Base-by-base conservation (phyloP, 2,329 filamentous ascomycete species). In the Fusarium pininemorale region DNA sequence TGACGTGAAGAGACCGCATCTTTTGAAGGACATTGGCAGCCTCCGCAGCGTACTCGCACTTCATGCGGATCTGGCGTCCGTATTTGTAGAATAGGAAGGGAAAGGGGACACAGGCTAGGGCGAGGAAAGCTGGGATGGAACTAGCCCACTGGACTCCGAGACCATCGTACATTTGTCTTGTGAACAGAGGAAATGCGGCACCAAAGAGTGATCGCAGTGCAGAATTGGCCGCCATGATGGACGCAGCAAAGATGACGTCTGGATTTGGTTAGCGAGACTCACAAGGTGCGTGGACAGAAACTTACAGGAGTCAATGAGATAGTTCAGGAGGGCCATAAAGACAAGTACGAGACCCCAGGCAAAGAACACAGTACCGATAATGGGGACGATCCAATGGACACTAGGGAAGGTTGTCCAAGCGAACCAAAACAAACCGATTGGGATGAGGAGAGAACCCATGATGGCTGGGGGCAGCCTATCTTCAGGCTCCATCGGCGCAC, bases 21-120 rank as follows among this genome's bases (percentile, higher is more conserved):
- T 80, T 80, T 72, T 82, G 80, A 81, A 92, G 85, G 68, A 92
- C 88, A 16, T 85, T 85, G 38, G 91, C 90, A 13, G 92, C 89
- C 81, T 94, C 88, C 14, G 89, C 87, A 11, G 92, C 90, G 78
- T 88, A 95, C 83, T 92, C 91, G 86, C 92, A 94, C 78, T 86
- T 89, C 80, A 87, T 84, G 26, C 93, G 87, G 75, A 95, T 92
- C 72, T 35, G 32, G 14, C 32, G 32, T 35, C 93, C 93, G 80
- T 94, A 94, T 76, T 88, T 90, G 84, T 93, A 93, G 82, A 96
- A 94, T 20, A 96, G 80, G 81, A 93, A 92, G 0, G 93, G 93
- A 78, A 93, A 92, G 0, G 93, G 93, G 24, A 94, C 84, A 81
- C 93, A 95, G 15, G 87, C 87, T 6, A 95, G 80, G 0, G 92